phyloP scores from a whole-genome alignment of 2,329 filamentous ascomycete species.

The Colletotrichum spinosum region DNA sequence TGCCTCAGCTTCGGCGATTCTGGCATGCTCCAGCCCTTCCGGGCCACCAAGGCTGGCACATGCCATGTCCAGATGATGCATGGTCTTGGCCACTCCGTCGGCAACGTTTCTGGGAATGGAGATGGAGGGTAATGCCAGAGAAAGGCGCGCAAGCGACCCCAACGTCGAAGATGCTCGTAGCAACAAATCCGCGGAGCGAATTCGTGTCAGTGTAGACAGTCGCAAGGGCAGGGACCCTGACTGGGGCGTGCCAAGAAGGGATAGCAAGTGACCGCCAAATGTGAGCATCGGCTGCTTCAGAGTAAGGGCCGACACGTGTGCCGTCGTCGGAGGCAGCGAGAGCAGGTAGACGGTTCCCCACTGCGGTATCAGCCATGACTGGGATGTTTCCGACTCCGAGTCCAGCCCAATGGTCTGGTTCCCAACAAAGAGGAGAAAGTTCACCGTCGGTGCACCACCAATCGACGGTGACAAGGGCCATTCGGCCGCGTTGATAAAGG shows the following conservation, averaged over 20 bases:
- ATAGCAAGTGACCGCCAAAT: constrained; percentile 90
- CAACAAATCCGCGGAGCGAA: constrained; percentile 86
- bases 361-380: constrained; percentile 92
- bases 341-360: constrained; percentile 84
- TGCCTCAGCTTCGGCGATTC: constrained; percentile 87
- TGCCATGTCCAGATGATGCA: constrained; percentile 80
- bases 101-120: constrained; percentile 90
- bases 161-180: constrained; percentile 92
- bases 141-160: constrained; percentile 90
- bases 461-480: constrained; percentile 97
- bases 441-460: constrained; percentile 91
- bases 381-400: constrained; percentile 60
- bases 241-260: constrained; percentile 86
- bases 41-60: constrained; percentile 76
- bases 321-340: constrained; percentile 53
- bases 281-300: constrained; percentile 86
- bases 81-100: constrained; percentile 83
- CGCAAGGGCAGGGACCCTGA: constrained; percentile 87
- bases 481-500: constrained; percentile 97
- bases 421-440: constrained; percentile 93
- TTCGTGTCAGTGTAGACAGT: constrained; percentile 85
- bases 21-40: constrained; percentile 81
- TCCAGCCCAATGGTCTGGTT: constrained; percentile 74
- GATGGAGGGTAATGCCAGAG: constrained; percentile 86
- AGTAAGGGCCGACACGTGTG: constrained; percentile 70